Percentiles rank a stretch among this genome's conserved stretches.
Evolutionary conservation across 805 yeast genomes (phyloP).

Genomic region (Wickerhamiella azyma): DNA sequence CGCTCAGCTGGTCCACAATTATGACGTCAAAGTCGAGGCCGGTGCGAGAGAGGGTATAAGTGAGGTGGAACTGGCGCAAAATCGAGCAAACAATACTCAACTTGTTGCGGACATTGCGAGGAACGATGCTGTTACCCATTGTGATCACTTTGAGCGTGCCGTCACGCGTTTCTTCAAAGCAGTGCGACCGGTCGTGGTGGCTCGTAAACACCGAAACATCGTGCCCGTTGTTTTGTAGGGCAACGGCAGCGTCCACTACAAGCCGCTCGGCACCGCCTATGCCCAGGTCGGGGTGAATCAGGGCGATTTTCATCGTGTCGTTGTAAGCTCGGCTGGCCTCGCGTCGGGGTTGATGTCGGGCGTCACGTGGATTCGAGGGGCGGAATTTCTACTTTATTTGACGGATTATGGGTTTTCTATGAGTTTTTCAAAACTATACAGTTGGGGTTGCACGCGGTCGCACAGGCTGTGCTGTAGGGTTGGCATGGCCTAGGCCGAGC

Average conservation of each 20-base stretch:
- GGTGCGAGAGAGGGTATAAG: slow-evolving; percentile 33
- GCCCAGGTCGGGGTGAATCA: slow-evolving; percentile 91
- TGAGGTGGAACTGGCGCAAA: slow-evolving; percentile 63
- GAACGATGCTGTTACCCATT: slow-evolving; percentile 66
- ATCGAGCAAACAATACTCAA: slow-evolving; percentile 74
- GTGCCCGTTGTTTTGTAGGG: slow-evolving; percentile 55
- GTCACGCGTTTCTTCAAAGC: slow-evolving; percentile 75
- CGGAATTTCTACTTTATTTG: too few species aligned
- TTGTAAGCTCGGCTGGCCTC: too few species aligned
- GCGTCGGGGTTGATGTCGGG: too few species aligned
- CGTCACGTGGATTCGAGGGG: too few species aligned
- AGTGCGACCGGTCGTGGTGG: slow-evolving; percentile 74
- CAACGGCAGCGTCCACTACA: slow-evolving; percentile 91
- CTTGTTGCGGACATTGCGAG: slow-evolving; percentile 50
- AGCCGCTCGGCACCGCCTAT: slow-evolving; percentile 96
- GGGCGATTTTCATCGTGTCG: slow-evolving; percentile 46
- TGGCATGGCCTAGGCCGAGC: too few species aligned
- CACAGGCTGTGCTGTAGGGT: too few species aligned
- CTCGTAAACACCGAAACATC: slow-evolving; percentile 66
- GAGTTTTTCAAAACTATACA: too few species aligned
- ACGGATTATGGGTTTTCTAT: too few species aligned
- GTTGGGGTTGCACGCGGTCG: too few species aligned
- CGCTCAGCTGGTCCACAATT: slow-evolving; percentile 78
- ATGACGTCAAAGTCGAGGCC: slow-evolving; percentile 48
- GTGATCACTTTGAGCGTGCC: slow-evolving; percentile 50